Base-by-base conservation (phyloP, 192 early-diverging fungal species). In the Geranomyces michiganensis region DNA sequence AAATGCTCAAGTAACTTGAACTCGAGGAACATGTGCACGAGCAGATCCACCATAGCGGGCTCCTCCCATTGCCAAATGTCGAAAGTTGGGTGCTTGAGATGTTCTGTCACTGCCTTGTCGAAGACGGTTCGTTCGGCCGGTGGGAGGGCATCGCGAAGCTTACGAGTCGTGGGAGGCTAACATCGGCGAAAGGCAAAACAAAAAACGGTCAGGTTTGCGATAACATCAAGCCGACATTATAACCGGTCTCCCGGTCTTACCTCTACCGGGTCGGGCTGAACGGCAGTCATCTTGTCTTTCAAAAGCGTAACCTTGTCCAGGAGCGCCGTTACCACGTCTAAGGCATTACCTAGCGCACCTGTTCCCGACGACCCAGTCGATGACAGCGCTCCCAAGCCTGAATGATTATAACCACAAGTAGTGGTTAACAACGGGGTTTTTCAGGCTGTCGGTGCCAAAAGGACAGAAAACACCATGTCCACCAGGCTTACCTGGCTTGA, bases 11-110 rank as follows among this genome's bases (percentile, higher is more conserved):
- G 56, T n/a, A 81, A 65, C 15, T 68, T 78, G 33, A 85, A 74
- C 49, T 82, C 80, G 62, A 31, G 48, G 70, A 82, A 85, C 70
- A 82, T 82, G 60, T 69, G 49, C 55, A 64, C 80, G 22, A 82
- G 58, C 22, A 85, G 65, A 1, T 60, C 71, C 53, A 80, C 53
- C 67, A 85, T 68, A 53, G 79, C 80, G 51, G 60, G 30, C 12
- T 82, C 83, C 55, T 73, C 46, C 71, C 68, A 81, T n/a, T 72
- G 55, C 83, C 79, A 82, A 19, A 78, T 66, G 64, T 85, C 83
- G 21, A 85, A 82, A 24, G 64, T 78, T 14, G 79, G 72, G 31
- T 53, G 45, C 31, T 82, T 77, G 0, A 85, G 41, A 44, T 78
- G 32, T 45, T 80, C 71, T 27, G 60, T 71, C 0, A 69, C 70